These are phyloP conservation scores for Fistulinella staudtii DNA, from an alignment of 1,284 basidiomycete species.

Conservation along the genomic window DNA sequence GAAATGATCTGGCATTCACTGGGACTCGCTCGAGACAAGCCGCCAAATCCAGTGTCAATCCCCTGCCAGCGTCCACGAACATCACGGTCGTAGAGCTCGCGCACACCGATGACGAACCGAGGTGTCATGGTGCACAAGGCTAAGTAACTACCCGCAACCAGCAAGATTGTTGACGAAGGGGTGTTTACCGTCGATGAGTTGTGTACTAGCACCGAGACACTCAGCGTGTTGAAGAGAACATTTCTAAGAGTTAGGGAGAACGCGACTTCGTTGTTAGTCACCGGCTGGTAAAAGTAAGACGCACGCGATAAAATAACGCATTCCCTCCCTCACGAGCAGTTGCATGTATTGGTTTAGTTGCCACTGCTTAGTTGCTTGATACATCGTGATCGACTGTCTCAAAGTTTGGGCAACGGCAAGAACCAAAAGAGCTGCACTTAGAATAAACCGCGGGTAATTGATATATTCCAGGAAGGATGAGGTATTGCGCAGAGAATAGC, in stretches of 20 bases:
- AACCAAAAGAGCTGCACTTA: not conserved
- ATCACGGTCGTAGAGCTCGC: not conserved
- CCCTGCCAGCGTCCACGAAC: not conserved
- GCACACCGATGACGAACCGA: not conserved
- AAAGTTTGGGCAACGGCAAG: not conserved
- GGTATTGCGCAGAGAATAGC: not conserved
- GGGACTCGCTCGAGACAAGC: too few relatives aligned
- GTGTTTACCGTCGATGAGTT: not conserved
- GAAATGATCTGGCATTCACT: too few relatives aligned
- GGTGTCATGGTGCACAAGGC: not conserved
- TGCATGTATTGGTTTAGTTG: slow-evolving; percentile 4
- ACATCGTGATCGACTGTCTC: not conserved
- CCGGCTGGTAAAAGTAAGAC: not conserved
- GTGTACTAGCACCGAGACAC: too few relatives aligned
- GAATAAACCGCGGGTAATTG: not conserved
- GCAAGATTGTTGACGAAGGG: not conserved
- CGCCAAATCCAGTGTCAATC: not conserved
- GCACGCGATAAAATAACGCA: too few relatives aligned
- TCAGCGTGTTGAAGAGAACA: too few relatives aligned
- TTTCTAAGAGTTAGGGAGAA: not conserved
- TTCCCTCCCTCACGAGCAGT: slow-evolving; percentile 1
- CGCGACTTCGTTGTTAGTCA: too few relatives aligned
- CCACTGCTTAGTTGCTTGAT: slow-evolving; percentile 1
- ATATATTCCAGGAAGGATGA: not conserved
- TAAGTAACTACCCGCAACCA: too few relatives aligned